phyloP scores from a whole-genome alignment of 768 basidiomycete species.

The Asterophora parasitica region DNA sequence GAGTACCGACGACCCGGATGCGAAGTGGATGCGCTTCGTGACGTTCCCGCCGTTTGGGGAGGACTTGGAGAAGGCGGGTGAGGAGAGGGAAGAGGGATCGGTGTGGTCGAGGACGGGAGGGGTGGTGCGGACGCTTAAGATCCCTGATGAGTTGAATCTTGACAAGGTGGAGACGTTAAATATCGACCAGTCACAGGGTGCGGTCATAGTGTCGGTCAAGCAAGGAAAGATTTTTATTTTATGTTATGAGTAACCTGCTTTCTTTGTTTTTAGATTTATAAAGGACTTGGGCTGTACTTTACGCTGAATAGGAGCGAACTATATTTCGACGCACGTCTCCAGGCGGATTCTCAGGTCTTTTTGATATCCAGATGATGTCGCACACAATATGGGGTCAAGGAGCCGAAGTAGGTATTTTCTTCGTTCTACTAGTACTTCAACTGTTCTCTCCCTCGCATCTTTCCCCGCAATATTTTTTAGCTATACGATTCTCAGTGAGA shows the following conservation, averaged over 20 bases:
- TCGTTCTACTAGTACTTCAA: no score
- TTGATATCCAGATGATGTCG: no score
- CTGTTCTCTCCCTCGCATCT: not conserved
- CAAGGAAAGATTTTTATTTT: conserved; percentile 70
- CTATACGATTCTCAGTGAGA: no score
- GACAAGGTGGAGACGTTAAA: conserved; percentile 70
- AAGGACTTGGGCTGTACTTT: not conserved
- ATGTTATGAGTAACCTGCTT: conserved; percentile 46
- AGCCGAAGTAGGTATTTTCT: no score
- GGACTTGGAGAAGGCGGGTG: conserved; percentile 18
- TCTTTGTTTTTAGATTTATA: not conserved
- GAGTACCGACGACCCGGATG: conserved; percentile 24
- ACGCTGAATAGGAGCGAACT: not conserved
- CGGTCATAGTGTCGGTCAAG: conserved; percentile 63
- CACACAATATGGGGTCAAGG: no score
- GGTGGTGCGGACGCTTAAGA: conserved; percentile 54
- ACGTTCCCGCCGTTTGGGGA: conserved; percentile 58
- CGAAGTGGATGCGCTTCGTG: conserved; percentile 62
- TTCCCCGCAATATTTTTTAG: not conserved
- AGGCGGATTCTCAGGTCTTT: no score
- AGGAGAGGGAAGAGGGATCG: conserved; percentile 20
- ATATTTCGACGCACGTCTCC: no score
- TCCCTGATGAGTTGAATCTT: conserved; percentile 61
- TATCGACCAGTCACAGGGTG: conserved; percentile 73
- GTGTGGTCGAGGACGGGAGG: conserved; percentile 31